Evolutionary conservation across 1,139 yeast genomes (phyloP).

Genomic region (Magnusiomyces starmeri): DNA sequence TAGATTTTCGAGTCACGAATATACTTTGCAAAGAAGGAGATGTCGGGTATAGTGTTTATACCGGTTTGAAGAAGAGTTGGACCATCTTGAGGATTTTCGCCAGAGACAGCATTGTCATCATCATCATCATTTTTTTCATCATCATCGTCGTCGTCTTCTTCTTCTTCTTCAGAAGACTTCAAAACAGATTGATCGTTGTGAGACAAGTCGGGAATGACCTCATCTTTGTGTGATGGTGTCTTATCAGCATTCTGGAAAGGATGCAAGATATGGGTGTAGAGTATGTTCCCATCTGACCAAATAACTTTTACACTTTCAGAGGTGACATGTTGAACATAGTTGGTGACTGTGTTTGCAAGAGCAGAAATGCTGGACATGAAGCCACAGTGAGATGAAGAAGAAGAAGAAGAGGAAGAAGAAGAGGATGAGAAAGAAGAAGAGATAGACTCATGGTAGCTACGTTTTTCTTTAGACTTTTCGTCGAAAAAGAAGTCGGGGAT

Average conservation of each 20-base stretch:
- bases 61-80: constrained; percentile 32
- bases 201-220: background rate
- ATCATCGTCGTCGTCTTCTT: background rate
- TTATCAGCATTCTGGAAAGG: background rate
- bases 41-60: constrained; percentile 29
- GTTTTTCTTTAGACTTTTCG: background rate
- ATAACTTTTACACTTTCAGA: background rate
- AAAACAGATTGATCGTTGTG: constrained; percentile 1
- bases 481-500: background rate
- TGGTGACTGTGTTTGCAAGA: background rate
- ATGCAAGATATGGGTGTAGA: background rate
- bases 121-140: background rate
- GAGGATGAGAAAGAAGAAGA: background rate
- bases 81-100: constrained; percentile 16
- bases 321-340: background rate
- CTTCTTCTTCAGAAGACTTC: background rate
- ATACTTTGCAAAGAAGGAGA: constrained; percentile 31
- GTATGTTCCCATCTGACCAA: background rate
- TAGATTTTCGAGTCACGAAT: constrained; percentile 28
- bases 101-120: background rate
- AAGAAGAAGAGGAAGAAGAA: background rate
- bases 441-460: background rate
- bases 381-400: background rate
- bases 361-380: background rate
- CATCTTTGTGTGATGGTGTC: background rate